Percentiles rank a stretch among this genome's conserved stretches.
phyloP scores from a whole-genome alignment of 371 early-diverging fungal species.

The Rhizomucor pusillus region DNA sequence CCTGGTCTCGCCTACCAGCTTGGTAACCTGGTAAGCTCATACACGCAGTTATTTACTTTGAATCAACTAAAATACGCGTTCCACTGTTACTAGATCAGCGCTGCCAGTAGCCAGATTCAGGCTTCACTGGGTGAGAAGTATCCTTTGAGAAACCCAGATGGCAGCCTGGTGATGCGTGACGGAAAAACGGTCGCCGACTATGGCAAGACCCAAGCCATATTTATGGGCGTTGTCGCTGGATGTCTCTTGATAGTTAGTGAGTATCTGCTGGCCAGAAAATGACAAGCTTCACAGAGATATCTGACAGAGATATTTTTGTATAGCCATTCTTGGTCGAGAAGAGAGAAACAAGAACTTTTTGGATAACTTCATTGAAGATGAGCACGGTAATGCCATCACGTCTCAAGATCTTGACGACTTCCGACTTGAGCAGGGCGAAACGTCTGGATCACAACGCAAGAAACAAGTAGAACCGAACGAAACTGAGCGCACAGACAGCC shows the following conservation, averaged over 20 bases:
- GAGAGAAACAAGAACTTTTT: constrained; percentile 40
- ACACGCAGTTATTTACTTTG: too few relatives aligned
- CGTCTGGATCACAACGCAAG: neutral
- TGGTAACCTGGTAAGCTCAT: constrained; percentile 60
- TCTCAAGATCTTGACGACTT: constrained; percentile 23
- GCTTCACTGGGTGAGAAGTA: constrained; percentile 59
- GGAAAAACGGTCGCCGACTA: constrained; percentile 61
- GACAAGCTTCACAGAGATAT: too few relatives aligned
- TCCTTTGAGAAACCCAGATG: constrained; percentile 32
- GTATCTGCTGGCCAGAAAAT: neutral
- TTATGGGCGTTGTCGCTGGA: constrained; percentile 57
- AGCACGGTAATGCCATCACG: constrained; percentile 16
- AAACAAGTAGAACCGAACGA: too few relatives aligned
- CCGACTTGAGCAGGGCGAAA: constrained; percentile 26
- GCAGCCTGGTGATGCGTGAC: constrained; percentile 22
- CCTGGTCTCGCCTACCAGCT: constrained; percentile 68
- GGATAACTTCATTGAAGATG: constrained; percentile 29
- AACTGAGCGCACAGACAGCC: too few relatives aligned
- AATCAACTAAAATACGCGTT: too few relatives aligned
- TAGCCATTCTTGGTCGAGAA: constrained; percentile 41
- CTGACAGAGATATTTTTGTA: neutral
- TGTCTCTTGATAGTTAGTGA: constrained; percentile 39
- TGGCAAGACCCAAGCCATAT: constrained; percentile 60
- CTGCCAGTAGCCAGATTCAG: constrained; percentile 67
- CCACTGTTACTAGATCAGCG: constrained; percentile 42